A percentile compares a stretch with the other conserved stretches of the same genome.
Evolutionary conservation across 2,329 filamentous ascomycete species (phyloP).

Genomic region (Claviceps cyperi): DNA sequence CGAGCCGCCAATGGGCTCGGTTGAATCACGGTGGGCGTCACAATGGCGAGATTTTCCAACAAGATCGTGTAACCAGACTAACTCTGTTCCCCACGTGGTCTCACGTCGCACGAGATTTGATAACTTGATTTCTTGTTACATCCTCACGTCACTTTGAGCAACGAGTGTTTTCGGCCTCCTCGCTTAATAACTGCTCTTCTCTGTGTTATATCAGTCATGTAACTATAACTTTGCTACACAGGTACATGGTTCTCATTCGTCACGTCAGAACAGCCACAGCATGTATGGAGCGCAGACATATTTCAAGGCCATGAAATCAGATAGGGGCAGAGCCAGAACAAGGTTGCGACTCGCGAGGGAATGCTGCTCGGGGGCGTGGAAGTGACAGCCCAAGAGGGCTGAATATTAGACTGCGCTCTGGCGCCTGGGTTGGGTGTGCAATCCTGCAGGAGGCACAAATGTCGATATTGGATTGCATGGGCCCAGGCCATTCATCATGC

Average conservation of each 20-base stretch:
- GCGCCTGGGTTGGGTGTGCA: conserved; percentile 20
- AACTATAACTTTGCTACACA: too few relatives aligned
- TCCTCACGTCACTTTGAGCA: too few relatives aligned
- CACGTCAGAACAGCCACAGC: too few relatives aligned
- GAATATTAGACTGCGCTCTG: conserved; percentile 14
- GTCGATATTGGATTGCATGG: too few relatives aligned
- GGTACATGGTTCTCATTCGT: too few relatives aligned
- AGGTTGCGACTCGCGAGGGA: conserved; percentile 20
- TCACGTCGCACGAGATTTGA: too few relatives aligned
- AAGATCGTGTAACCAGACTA: too few relatives aligned
- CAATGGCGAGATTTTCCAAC: neutral
- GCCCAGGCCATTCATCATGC: conserved; percentile 1
- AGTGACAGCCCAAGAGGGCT: conserved; percentile 15
- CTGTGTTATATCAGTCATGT: too few relatives aligned
- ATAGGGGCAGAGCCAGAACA: conserved; percentile 5
- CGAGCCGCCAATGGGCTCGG: neutral
- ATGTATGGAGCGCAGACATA: conserved; percentile 11
- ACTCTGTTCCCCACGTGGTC: too few relatives aligned
- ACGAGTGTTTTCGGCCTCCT: too few relatives aligned
- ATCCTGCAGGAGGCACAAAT: conserved; percentile 12
- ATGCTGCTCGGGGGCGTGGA: conserved; percentile 20
- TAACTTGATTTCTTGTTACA: too few relatives aligned
- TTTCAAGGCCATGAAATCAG: conserved; percentile 11
- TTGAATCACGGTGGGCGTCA: neutral
- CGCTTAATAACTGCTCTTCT: too few relatives aligned